phyloP scores from a whole-genome alignment of 139 green algal genomes.

The Micractinium sp. region DNA sequence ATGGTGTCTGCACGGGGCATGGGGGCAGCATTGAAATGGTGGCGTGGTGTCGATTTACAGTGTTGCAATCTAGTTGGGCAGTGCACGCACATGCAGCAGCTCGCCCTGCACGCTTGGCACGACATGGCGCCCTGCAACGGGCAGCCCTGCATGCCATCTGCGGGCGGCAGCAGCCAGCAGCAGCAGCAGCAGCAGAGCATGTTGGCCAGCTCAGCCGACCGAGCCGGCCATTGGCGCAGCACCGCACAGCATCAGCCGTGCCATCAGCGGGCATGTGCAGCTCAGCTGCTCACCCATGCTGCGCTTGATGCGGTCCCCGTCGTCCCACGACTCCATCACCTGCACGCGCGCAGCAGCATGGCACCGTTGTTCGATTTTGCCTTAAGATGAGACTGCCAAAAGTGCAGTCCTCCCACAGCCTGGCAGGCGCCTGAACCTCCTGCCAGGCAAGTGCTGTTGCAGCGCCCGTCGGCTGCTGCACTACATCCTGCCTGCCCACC shows the following conservation, averaged over 20 bases:
- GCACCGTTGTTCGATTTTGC: too few species aligned
- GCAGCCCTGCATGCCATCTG: neutral
- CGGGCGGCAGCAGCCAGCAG: neutral
- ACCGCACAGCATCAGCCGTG: neutral
- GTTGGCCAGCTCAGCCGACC: too few species aligned
- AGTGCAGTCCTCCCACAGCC: neutral
- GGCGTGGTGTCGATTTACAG: neutral
- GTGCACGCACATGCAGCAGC: neutral
- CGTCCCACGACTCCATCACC: constrained; percentile 74
- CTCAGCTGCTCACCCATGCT: neutral
- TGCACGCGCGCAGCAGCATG: too few species aligned
- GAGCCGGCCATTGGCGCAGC: neutral
- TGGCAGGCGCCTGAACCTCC: neutral
- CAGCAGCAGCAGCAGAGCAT: neutral
- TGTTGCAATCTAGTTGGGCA: neutral
- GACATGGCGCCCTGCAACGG: neutral
- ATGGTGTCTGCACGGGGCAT: constrained; percentile 62
- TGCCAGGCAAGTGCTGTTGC: too few species aligned
- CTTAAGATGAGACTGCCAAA: neutral
- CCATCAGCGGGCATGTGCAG: too few species aligned
- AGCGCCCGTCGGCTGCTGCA: too few species aligned
- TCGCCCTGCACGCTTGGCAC: neutral
- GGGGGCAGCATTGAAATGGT: neutral
- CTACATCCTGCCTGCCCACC: too few species aligned
- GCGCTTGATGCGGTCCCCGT: constrained; percentile 38